A percentile compares a stretch with the other conserved stretches of the same genome.
phyloP scores from a whole-genome alignment of 1,284 basidiomycete species.

The Ganoderma boninense region DNA sequence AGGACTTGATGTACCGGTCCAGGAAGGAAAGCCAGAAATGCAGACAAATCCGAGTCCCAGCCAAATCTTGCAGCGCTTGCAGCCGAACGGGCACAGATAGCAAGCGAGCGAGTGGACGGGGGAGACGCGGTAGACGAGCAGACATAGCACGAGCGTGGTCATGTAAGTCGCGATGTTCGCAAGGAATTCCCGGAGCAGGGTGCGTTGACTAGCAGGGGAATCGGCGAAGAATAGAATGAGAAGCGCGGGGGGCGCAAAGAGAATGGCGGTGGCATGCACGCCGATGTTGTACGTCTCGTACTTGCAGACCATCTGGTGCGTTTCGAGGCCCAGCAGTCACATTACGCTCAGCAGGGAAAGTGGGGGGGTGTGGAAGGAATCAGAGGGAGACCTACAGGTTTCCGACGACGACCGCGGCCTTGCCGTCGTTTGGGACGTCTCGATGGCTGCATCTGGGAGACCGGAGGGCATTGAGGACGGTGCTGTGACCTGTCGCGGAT shows the following conservation, averaged over 20 bases:
- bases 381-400: slow-evolving; percentile 13
- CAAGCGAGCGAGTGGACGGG: slow-evolving; percentile 17
- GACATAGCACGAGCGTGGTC: neutral
- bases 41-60: slow-evolving; percentile 23
- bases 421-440: slow-evolving; percentile 34
- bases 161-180: slow-evolving; percentile 7
- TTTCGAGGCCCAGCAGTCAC: neutral
- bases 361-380: neutral
- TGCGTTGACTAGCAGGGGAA: neutral
- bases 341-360: neutral
- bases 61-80: slow-evolving; percentile 33
- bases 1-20: slow-evolving; percentile 30
- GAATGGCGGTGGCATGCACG: slow-evolving; percentile 4
- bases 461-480: slow-evolving; percentile 25
- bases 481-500: slow-evolving; percentile 29
- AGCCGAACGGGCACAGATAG: slow-evolving; percentile 34
- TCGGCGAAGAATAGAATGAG: neutral
- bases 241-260: slow-evolving; percentile 4
- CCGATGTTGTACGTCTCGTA: slow-evolving; percentile 9
- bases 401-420: slow-evolving; percentile 4
- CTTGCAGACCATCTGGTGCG: slow-evolving; percentile 5
- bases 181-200: neutral
- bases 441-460: slow-evolving; percentile 55
- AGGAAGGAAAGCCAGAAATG: slow-evolving; percentile 30
- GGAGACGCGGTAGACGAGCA: slow-evolving; percentile 13